Percentiles rank a stretch among this genome's conserved stretches.
Conservation (phyloP, 768 basidiomycete genomes). For the Zangia roseola region DNA sequence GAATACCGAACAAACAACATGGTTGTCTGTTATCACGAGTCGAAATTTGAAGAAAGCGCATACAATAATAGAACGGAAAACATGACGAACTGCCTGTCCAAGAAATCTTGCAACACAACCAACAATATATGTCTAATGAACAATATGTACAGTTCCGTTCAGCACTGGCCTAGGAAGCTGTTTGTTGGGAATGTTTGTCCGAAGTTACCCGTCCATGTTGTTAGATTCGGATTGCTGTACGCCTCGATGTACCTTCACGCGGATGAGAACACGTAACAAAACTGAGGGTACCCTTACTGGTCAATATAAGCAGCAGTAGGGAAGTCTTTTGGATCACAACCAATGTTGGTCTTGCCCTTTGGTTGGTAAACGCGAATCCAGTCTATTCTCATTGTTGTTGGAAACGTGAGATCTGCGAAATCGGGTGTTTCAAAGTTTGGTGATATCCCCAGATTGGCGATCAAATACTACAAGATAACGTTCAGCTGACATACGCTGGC, state of each 20-base stretch:
- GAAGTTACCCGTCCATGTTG: slow-evolving; percentile 69
- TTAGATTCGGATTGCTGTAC: slow-evolving; percentile 81
- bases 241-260: slow-evolving; percentile 53
- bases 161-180: slow-evolving; percentile 59
- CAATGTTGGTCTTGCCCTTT: slow-evolving; percentile 64
- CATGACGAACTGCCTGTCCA: slow-evolving; percentile 11
- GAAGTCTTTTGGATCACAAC: slow-evolving; percentile 77
- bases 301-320: slow-evolving; percentile 86
- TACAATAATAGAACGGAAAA: slow-evolving; percentile 22
- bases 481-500: not conserved
- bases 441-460: slow-evolving; percentile 85
- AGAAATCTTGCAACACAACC: slow-evolving; percentile 16
- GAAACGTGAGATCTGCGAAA: slow-evolving; percentile 68
- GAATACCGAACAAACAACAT: slow-evolving; percentile 11
- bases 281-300: slow-evolving; percentile 39
- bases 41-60: slow-evolving; percentile 6
- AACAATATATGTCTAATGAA: slow-evolving; percentile 7
- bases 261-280: slow-evolving; percentile 1
- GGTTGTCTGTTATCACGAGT: slow-evolving; percentile 1
- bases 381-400: slow-evolving; percentile 73
- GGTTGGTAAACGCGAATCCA: slow-evolving; percentile 92
- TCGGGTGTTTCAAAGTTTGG: slow-evolving; percentile 76
- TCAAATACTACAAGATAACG: slow-evolving; percentile 59
- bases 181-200: slow-evolving; percentile 71
- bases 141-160: slow-evolving; percentile 13